A percentile compares a stretch with the other conserved stretches of the same genome.
These are phyloP conservation scores for Leccinum rimulosum DNA, from an alignment of 768 basidiomycete species.

Conservation along the genomic window DNA sequence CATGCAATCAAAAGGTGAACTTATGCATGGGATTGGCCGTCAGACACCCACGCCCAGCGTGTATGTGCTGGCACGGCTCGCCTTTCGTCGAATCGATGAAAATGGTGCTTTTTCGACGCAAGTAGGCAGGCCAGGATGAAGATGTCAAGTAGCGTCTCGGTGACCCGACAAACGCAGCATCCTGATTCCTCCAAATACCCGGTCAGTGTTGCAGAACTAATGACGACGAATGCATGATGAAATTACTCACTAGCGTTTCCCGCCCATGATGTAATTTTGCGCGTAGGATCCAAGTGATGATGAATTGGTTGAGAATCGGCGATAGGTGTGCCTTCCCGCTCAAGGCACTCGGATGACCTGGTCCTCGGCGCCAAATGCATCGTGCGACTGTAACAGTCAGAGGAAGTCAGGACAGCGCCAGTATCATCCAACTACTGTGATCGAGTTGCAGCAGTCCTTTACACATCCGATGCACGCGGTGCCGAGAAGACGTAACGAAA, in stretches of 20 bases:
- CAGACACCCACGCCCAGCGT: not conserved
- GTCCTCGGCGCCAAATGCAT: no score
- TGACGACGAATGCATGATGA: not conserved
- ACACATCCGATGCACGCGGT: no score
- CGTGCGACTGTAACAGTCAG: no score
- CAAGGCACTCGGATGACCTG: no score
- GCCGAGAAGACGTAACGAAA: not conserved
- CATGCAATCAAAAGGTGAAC: not conserved
- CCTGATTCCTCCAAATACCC: no score
- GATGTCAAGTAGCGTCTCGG: not conserved
- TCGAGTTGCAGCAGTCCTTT: no score
- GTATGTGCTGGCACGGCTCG: not conserved
- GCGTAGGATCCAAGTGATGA: not conserved
- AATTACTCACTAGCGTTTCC: not conserved
- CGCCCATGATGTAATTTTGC: not conserved
- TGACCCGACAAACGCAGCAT: not conserved
- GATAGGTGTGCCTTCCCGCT: no score
- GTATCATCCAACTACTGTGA: no score
- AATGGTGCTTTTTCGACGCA: not conserved
- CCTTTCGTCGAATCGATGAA: not conserved
- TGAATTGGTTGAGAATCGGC: not conserved
- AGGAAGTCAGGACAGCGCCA: no score
- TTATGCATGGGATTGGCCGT: not conserved
- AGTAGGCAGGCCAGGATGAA: not conserved
- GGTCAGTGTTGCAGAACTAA: not conserved